Evolutionary conservation across 495 filamentous ascomycete species (phyloP), one percentile per base, ranked within the genome.

Genomic region (Geoglossum glabrum): DNA sequence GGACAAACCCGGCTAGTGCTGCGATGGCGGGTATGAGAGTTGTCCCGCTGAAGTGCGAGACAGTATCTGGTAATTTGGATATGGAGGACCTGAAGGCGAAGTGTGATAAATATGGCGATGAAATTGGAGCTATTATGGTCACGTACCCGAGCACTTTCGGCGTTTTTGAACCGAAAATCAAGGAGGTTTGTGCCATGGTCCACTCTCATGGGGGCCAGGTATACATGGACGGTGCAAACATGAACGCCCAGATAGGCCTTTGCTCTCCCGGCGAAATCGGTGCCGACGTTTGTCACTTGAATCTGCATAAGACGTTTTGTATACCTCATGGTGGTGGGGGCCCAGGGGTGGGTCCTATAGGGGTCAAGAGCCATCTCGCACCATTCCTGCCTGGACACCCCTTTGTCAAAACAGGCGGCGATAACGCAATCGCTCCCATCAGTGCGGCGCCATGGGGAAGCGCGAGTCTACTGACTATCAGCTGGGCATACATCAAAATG

Each of bases 161-260:
- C 64, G 86, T 98, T 9, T 98, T 93, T 66, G 92, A 98, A 72
- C 90, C 93, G 7, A 75, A 83, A 62, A 79, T 95, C 68, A 95
- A 88, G 74, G 77, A 85, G 64, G 92, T 82, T 15, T 95, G 88
- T 67, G 73, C 85, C 40, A 73, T 93, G 36, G 87, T 98, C 6
- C 93, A 98, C 70, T 64, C 81, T 60, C 74, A 92, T 64, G 93
- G 93, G 51, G 92, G 92, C 19, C 87, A 94, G 66, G 92, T 98
- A 27, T 98, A 96, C 73, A 96, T 98, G 92, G 92, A 98, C 70
- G 92, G 92, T 57, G 92, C 92, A 55, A 98, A 98, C 71, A 90
- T 98, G 88, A 98, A 97, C 65, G 92, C 92, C 25, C 92, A 98
- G 69, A 95, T 98, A 60, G 92, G 92, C 0, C 80, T 98, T 10